Conservation (phyloP, 495 filamentous ascomycete species). For the Pyrenopolyporus hunteri region DNA sequence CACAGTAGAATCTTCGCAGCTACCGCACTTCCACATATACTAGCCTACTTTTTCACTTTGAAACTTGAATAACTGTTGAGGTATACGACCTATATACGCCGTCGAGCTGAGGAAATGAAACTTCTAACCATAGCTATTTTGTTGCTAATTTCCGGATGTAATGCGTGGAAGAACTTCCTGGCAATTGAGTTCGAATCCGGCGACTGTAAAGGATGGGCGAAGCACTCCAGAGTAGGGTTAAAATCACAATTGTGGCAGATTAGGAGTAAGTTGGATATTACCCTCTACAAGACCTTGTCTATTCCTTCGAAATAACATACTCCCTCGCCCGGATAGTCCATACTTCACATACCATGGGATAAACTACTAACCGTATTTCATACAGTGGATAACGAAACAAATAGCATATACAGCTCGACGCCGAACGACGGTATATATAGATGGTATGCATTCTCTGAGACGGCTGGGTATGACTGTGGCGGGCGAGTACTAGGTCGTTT, state of each 20-base stretch:
- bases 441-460: slow-evolving; percentile 25
- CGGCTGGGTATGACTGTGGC: slow-evolving; percentile 7
- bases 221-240: slow-evolving; percentile 18
- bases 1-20: too few species aligned
- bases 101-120: slow-evolving; percentile 6
- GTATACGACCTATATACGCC: neutral
- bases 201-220: slow-evolving; percentile 24
- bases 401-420: slow-evolving; percentile 18
- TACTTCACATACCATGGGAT: neutral
- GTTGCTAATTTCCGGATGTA: neutral
- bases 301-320: neutral
- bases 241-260: slow-evolving; percentile 27
- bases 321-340: too few species aligned
- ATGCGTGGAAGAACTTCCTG: slow-evolving; percentile 14
- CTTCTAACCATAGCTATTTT: neutral
- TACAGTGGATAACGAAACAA: slow-evolving; percentile 20
- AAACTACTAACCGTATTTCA: neutral
- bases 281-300: neutral
- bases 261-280: slow-evolving; percentile 12
- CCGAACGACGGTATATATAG: slow-evolving; percentile 28
- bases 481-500: slow-evolving; percentile 20
- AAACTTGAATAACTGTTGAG: too few species aligned
- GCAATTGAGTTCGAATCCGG: slow-evolving; percentile 20
- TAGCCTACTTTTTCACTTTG: too few species aligned
- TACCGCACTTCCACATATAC: too few species aligned